Base-by-base conservation (phyloP, 176 grass and related monocot species). In the Hordeum vulgare region DNA sequence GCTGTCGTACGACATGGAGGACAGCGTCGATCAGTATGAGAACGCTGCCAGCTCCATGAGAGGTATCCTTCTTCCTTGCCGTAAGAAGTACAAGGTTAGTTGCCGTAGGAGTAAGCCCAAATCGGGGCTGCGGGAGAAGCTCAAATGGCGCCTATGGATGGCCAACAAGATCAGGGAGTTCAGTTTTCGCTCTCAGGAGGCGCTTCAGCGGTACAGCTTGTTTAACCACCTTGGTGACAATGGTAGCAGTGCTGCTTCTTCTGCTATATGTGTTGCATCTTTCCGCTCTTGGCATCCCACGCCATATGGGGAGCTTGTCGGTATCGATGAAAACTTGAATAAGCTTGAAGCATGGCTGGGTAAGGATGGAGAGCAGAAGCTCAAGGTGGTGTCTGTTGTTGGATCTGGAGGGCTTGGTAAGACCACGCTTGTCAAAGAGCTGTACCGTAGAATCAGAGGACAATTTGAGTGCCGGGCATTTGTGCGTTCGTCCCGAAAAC, bases 161-260 rank as follows among this genome's bases (percentile, higher is more conserved):
- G 79, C 79, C 2, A 82, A 77, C 62, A 87, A 87, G 72, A 61
- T 82, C 14, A 49, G 72, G 33, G 85, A 87, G 13, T 77, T 87
- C 79, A 87, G 85, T 37, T 0, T 2, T 2, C 79, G 71, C 28
- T n/a, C 8, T 1, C 85, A 87, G 64, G 62, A 87, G 51, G 71
- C 37, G 8, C 49, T 87, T 36, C 36, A 77, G 26, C 62, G 85
- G 27, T 31, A 77, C 51, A 11, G 2, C 28, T 0, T 87, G 51
- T 39, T 39, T 67, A 59, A 45, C 33, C 25, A 42, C 1, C 17
- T 0, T 57, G 42, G 25, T 31, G 34, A 20, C 20, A 49, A 6
- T 20, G 11, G 18, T 18, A 67, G 4, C 61, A 28, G 6, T 73
- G 20, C 8, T 61, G 10, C 31, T 14, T 0, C 36, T 23, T 1